phyloP scores from a whole-genome alignment of 371 early-diverging fungal genomes.

The Syncephalastrum racemosum region DNA sequence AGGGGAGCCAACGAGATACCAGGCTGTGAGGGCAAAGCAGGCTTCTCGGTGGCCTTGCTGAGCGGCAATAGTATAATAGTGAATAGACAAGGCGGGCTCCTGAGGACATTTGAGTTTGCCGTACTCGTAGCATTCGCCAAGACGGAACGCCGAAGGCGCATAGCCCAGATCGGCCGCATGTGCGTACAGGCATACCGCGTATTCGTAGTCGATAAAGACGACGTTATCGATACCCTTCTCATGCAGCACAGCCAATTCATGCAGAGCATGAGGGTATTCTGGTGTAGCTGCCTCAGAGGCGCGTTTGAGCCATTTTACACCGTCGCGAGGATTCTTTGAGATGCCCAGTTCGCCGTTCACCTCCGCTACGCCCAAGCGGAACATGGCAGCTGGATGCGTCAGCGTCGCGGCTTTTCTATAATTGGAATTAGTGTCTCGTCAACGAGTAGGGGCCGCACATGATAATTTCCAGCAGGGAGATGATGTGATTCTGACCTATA shows the following conservation, averaged over 20 bases:
- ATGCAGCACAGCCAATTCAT: conserved; percentile 73
- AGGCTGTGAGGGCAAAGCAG: conserved; percentile 85
- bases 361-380: conserved; percentile 69
- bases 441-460: conserved; percentile 5
- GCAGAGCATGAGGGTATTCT: conserved; percentile 80
- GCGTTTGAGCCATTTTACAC: conserved; percentile 77
- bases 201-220: conserved; percentile 72
- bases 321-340: conserved; percentile 64
- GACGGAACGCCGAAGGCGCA: conserved; percentile 71
- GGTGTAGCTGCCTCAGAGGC: conserved; percentile 72
- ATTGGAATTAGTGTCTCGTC: conserved; percentile 5
- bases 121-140: conserved; percentile 83
- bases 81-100: conserved; percentile 69
- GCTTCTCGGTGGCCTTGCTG: conserved; percentile 91
- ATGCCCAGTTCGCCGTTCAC: conserved; percentile 72
- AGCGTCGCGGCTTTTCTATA: conserved; percentile 67
- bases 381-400: conserved; percentile 73
- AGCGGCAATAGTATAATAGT: conserved; percentile 79
- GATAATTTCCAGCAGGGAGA: not conserved
- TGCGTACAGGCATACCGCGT: conserved; percentile 70
- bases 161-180: conserved; percentile 80
- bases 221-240: conserved; percentile 68
- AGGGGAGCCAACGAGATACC: conserved; percentile 86
- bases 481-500: conserved; percentile 50
- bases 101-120: conserved; percentile 67